Evolutionary conservation across 805 yeast species (phyloP).

Genomic region (Wickerhamomyces rabaulensis): DNA sequence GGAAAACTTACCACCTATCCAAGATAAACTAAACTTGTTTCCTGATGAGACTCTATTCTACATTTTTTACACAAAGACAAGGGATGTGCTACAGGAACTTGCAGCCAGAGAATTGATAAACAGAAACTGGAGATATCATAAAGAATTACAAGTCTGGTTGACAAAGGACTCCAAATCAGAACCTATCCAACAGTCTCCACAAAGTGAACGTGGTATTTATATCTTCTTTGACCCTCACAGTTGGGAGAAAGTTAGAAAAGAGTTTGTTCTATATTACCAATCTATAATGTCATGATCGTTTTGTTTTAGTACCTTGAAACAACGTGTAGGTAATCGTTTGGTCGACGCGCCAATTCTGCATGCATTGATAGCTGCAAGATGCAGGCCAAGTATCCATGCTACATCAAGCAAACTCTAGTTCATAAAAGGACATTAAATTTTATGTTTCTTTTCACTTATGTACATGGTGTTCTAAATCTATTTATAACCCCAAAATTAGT

Average conservation of each 20-base stretch:
- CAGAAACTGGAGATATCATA: constrained; percentile 96
- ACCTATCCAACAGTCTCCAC: constrained; percentile 75
- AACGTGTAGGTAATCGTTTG: neutral
- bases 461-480: neutral
- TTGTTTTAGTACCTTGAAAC: neutral
- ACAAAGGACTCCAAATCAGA: constrained; percentile 90
- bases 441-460: neutral
- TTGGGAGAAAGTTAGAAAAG: constrained; percentile 90
- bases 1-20: constrained; percentile 9
- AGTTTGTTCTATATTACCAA: constrained; percentile 54
- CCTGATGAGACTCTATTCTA: constrained; percentile 91
- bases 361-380: too few species aligned
- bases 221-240: constrained; percentile 92
- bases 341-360: too few species aligned
- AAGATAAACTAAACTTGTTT: constrained; percentile 52
- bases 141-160: constrained; percentile 92
- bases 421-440: neutral
- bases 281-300: constrained; percentile 44
- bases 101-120: constrained; percentile 87
- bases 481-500: neutral
- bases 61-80: constrained; percentile 89
- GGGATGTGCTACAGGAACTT: constrained; percentile 87
- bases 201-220: constrained; percentile 89
- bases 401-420: too few species aligned
- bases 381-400: too few species aligned